phyloP scores from a whole-genome alignment of 805 yeast genomes.

The Nakazawaea ambrosiae region DNA sequence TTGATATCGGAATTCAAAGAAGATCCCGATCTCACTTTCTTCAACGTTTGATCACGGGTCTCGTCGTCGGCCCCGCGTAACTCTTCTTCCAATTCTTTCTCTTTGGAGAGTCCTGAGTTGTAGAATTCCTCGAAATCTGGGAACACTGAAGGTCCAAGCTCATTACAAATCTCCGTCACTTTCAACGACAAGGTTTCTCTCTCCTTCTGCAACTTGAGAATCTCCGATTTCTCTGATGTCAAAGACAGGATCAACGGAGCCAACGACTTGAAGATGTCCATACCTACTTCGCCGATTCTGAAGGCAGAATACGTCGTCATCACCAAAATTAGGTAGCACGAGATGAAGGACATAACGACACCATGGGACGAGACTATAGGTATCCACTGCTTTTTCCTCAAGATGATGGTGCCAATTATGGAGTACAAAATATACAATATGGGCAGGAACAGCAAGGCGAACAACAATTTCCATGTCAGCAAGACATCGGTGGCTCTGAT shows the following conservation, averaged over 20 bases:
- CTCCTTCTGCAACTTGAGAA: constrained; percentile 50
- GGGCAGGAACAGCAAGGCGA: constrained; percentile 85
- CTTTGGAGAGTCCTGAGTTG: constrained; percentile 11
- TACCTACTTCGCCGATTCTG: constrained; percentile 85
- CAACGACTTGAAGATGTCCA: constrained; percentile 81
- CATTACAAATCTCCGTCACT: constrained; percentile 75
- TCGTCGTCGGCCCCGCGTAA: constrained; percentile 18
- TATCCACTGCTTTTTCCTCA: not conserved
- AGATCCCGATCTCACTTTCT: constrained; percentile 1
- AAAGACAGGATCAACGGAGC: constrained; percentile 66
- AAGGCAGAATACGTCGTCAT: constrained; percentile 82
- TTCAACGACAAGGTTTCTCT: constrained; percentile 59
- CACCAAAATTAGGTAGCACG: constrained; percentile 58
- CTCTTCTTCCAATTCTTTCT: constrained; percentile 13
- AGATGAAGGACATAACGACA: constrained; percentile 22
- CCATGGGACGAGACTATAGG: not conserved
- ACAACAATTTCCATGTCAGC: constrained; percentile 93
- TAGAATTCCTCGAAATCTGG: constrained; percentile 57
- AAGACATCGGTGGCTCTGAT: constrained; percentile 87
- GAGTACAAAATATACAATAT: constrained; percentile 77
- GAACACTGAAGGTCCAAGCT: constrained; percentile 77
- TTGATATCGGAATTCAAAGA: constrained; percentile 4
- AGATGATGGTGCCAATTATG: constrained; percentile 33
- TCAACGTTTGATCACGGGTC: constrained; percentile 1
- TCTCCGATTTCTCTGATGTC: constrained; percentile 41